Evolutionary conservation across 1,284 basidiomycete genomes (phyloP).

Genomic region (Farysia itapuensis): DNA sequence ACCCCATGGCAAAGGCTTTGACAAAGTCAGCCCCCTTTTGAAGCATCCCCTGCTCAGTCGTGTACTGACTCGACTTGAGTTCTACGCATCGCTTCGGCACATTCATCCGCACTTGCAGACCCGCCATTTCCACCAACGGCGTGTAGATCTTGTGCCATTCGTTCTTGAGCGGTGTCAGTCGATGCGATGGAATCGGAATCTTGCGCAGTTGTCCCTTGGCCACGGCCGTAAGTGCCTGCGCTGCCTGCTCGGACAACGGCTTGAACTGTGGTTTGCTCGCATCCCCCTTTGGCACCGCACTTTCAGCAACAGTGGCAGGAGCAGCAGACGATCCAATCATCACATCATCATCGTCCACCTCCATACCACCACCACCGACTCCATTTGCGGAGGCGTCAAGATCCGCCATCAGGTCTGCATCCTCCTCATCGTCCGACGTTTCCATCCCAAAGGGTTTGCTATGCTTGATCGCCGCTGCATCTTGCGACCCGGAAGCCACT

Average conservation of each 20-base stretch:
- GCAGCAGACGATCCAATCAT: conserved; percentile 15
- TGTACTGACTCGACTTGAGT: conserved; percentile 92
- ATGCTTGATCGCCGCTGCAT: conserved; percentile 19
- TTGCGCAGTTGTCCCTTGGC: conserved; percentile 50
- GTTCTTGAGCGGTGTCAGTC: conserved; percentile 94
- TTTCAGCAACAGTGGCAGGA: not conserved
- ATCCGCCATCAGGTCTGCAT: conserved; percentile 24
- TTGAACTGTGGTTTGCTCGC: conserved; percentile 14
- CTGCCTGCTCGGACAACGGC: conserved; percentile 11
- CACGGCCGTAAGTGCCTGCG: conserved; percentile 15
- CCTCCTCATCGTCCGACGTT: conserved; percentile 24
- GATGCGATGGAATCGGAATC: conserved; percentile 89
- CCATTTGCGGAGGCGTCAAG: conserved; percentile 17
- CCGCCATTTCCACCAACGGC: conserved; percentile 89
- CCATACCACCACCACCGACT: conserved; percentile 7
- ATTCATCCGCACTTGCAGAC: conserved; percentile 95
- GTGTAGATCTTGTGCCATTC: conserved; percentile 98
- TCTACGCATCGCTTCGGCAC: conserved; percentile 84
- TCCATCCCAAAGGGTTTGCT: conserved; percentile 38
- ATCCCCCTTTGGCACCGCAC: not conserved
- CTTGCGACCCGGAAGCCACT: no score
- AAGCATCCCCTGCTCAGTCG: conserved; percentile 64
- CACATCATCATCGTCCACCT: conserved; percentile 33
- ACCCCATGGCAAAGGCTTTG: conserved; percentile 90
- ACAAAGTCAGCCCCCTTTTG: conserved; percentile 99